Base-by-base conservation (phyloP, 768 basidiomycete species). In the Kockovaella imperatae region DNA sequence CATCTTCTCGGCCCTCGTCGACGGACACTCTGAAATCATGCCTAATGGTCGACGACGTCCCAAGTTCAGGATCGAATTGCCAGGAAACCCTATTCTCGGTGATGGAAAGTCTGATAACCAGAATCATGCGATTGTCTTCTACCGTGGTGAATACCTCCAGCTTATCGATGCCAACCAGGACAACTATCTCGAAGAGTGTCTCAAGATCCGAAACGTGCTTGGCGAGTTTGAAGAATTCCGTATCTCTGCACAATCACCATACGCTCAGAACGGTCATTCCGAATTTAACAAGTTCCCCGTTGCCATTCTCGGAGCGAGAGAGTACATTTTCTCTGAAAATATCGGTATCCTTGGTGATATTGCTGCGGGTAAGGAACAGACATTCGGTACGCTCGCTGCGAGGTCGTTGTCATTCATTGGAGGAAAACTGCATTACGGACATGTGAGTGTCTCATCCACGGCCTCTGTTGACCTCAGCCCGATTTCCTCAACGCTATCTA, bases 21-120 rank as follows among this genome's bases (percentile, higher is more conserved):
- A 99, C 68, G 95, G 95, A 10, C 91, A 99, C 73, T 93, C 87
- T 56, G 95, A 97, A 72, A 90, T 97, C 69, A 76, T 84, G 38
- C 81, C 86, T 0, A 86, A 90, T 64, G 89, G 88, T 28, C 81
- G 85, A 48, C 80, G 95, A 36, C 76, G 84, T 28, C 93, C 95
- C 61, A 99, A 99, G 75, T 99, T 97, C 81, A 82, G 91, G 50
- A 87, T 99, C 70, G 93, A 99, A 74, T 78, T 97, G 14, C 95
- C 95, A 36, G 95, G 95, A 21, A 99, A 99, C 75, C 95, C 95
- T 1, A 99, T 99, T 75, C 80, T 97, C 43, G 95, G 93, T 51
- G 95, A 99, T 65, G 95, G 95, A 50, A 99, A 99, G 74, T 93
- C 89, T 21, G 95, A 99, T 76, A 99, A 99, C 73, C 95, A 97